Conservation (phyloP, 148 eudicot genomes). For the Mesembryanthemum crystallinum region DNA sequence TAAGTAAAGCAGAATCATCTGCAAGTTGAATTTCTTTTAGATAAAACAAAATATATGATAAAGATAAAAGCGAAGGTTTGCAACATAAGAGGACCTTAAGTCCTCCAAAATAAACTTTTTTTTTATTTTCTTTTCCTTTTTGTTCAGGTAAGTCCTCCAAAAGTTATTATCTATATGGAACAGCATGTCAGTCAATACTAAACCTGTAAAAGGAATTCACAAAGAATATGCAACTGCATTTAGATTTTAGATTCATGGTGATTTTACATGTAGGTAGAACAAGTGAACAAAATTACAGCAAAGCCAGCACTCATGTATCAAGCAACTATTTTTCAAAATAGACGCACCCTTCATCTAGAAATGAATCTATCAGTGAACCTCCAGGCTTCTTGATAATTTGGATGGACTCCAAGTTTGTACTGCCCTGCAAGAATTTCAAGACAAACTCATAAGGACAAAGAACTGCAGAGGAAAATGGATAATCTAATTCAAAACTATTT, state of each 20-base stretch:
- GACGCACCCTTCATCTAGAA: constrained; percentile 89
- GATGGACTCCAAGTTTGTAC: constrained; percentile 93
- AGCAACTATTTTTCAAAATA: neutral
- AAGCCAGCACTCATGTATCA: neutral
- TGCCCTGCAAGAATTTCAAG: constrained; percentile 61
- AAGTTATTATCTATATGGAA: neutral
- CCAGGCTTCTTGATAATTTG: constrained; percentile 99
- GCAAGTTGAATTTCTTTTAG: neutral
- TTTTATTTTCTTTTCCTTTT: too few species aligned
- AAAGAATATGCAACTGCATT: neutral
- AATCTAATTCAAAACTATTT: neutral
- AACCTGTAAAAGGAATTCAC: neutral
- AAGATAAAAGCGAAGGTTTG: neutral
- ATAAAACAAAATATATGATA: too few species aligned
- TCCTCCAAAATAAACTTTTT: too few species aligned
- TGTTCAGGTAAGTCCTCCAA: neutral
- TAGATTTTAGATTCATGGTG: neutral
- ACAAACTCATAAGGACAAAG: constrained; percentile 5
- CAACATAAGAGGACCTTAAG: neutral
- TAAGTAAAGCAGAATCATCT: neutral
- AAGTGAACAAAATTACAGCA: constrained; percentile 1
- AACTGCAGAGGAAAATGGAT: neutral
- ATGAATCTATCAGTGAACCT: constrained; percentile 89
- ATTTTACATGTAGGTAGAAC: neutral
- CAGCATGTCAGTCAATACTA: neutral